These are phyloP conservation scores for Globisporangium rhizosaccharum DNA, from an alignment of 352 stramenopile genomes.

Conservation along the genomic window DNA sequence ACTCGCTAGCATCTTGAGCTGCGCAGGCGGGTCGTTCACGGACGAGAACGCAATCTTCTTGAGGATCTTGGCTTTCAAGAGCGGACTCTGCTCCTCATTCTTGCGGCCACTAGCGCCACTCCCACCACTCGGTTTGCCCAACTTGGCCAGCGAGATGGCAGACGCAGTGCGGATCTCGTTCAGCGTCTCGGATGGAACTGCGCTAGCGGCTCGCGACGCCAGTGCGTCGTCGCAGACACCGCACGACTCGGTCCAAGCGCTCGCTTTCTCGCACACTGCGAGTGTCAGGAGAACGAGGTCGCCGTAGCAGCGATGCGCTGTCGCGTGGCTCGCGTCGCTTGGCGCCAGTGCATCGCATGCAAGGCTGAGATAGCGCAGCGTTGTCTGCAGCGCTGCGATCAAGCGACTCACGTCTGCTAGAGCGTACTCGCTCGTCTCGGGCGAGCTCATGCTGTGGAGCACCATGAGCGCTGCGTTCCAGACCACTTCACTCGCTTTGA, in stretches of 20 bases:
- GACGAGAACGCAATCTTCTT: slow-evolving; percentile 65
- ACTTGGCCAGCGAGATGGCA: slow-evolving; percentile 54
- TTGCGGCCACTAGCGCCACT: slow-evolving; percentile 21
- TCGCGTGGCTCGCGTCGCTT: slow-evolving; percentile 10
- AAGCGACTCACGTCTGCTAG: slow-evolving; percentile 18
- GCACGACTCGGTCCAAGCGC: slow-evolving; percentile 36
- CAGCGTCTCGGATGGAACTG: slow-evolving; percentile 19
- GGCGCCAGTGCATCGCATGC: background rate
- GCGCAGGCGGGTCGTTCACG: slow-evolving; percentile 42
- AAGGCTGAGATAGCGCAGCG: slow-evolving; percentile 18
- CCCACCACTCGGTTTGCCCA: slow-evolving; percentile 17
- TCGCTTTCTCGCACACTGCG: slow-evolving; percentile 38
- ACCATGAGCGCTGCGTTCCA: slow-evolving; percentile 72
- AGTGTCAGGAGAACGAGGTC: slow-evolving; percentile 57
- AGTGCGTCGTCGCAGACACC: slow-evolving; percentile 33
- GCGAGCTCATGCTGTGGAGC: slow-evolving; percentile 15
- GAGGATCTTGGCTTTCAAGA: slow-evolving; percentile 56
- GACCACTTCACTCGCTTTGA: slow-evolving; percentile 52
- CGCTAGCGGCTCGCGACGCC: slow-evolving; percentile 5
- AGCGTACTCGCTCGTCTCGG: slow-evolving; percentile 15
- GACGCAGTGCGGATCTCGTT: slow-evolving; percentile 51
- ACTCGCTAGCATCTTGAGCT: slow-evolving; percentile 48
- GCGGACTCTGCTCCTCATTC: slow-evolving; percentile 29
- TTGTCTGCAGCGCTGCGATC: slow-evolving; percentile 16
- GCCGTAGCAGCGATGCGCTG: slow-evolving; percentile 20